Evolutionary conservation across 257 asterid species (phyloP), one percentile per base, ranked within the genome.

Genomic region (Solanum acaule): DNA sequence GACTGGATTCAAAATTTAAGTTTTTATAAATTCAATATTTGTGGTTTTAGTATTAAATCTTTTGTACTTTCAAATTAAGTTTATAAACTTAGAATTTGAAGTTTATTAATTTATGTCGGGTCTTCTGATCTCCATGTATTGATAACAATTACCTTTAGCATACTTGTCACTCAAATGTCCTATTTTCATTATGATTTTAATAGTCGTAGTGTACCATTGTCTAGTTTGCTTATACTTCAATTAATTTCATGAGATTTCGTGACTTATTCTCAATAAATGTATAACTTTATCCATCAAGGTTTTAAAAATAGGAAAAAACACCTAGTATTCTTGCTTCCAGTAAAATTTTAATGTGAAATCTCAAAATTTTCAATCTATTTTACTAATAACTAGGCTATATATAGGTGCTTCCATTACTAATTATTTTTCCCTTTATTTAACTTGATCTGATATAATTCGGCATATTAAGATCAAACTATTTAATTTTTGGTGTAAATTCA

Each of bases 181-280:
- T 15, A 71, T 15, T 15, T 71, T 6, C 18, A 13, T 4, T 13
- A 46, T 46, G 3, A 13, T 46, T 46, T 13, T 46, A 25, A 70
- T 31, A 71, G 7, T 71, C 2, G 3, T 33, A 8, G 10, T 33
- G 22, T 31, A 33, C 1, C 3, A 5, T 20, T 4, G 6, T 46
- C 18, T 46, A 15, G 3, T 16, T 31, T 8, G 4, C 0, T 18
- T 31, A 25, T 33, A 8, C 0, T 0, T 71, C 0, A 0, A 71
- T 14, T 12, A 29, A 70, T 14, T 70, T 29, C 5, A 29, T 25
- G 4, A 67, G 3, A 3, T 25, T 25, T 2, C 14, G 0, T 12
- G 29, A 67, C 0, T 0, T 67, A 6, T 6, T 5, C 3, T 25
- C 20, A 25, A 68, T 7, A 27, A 15, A 68, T 31, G 0, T 13